These are phyloP conservation scores for Biscogniauxia sp. DNA, from an alignment of 2,329 filamentous ascomycete species.

Conservation along the genomic window DNA sequence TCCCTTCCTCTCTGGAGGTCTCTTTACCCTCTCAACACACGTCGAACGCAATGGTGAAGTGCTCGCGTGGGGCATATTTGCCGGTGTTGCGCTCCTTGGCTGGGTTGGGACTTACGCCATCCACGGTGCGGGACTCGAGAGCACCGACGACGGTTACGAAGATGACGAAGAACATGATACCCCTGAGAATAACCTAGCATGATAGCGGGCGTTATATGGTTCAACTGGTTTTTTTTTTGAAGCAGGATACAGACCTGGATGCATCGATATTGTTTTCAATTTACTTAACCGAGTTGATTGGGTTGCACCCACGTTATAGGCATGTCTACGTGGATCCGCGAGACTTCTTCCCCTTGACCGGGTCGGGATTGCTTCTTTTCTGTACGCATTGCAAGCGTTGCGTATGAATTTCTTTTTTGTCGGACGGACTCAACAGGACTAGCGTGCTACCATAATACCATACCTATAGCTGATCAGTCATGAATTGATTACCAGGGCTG, in stretches of 20 bases:
- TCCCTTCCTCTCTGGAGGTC: conserved; percentile 79
- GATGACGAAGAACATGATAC: conserved; percentile 30
- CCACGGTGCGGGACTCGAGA: conserved; percentile 59
- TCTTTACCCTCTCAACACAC: conserved; percentile 77
- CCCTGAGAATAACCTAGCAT: conserved; percentile 2
- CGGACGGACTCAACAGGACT: background rate
- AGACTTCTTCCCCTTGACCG: no score
- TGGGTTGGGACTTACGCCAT: conserved; percentile 81
- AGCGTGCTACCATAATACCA: background rate
- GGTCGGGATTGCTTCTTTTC: no score
- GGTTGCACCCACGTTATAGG: no score
- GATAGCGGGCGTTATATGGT: conserved; percentile 2
- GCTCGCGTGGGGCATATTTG: conserved; percentile 84
- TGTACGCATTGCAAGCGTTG: no score
- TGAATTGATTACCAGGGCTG: background rate
- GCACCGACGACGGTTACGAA: conserved; percentile 48
- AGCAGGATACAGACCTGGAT: no score
- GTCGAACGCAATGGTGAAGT: conserved; percentile 79
- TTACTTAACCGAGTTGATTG: no score
- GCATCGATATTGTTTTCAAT: background rate
- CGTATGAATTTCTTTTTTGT: no score
- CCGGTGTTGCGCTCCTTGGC: conserved; percentile 75
- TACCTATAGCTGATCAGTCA: background rate
- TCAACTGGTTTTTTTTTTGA: background rate
- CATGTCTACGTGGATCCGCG: no score